phyloP scores from a whole-genome alignment of 1,284 basidiomycete species.

The Agaricales sp. region DNA sequence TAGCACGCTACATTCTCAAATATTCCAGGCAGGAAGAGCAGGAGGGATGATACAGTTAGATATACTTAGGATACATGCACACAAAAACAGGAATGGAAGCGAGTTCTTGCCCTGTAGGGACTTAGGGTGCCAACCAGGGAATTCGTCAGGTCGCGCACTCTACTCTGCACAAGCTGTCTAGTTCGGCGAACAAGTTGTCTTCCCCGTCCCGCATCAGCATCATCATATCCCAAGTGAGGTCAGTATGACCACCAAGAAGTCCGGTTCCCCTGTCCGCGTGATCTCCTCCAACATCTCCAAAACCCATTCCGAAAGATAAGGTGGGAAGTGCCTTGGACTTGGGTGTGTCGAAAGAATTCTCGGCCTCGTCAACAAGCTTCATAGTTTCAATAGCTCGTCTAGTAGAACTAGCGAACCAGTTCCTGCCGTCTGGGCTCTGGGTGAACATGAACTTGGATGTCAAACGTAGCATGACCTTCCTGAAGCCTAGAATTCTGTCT shows the following conservation, averaged over 20 bases:
- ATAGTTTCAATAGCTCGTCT: conserved; percentile 77
- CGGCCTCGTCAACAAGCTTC: conserved; percentile 74
- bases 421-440: conserved; percentile 36
- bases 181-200: conserved; percentile 57
- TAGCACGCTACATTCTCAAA: no score
- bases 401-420: conserved; percentile 52
- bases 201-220: conserved; percentile 51
- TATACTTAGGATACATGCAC: no score
- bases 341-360: conserved; percentile 63
- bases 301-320: conserved; percentile 67
- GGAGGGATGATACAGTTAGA: no score
- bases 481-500: conserved; percentile 47
- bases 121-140: no score
- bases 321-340: conserved; percentile 40
- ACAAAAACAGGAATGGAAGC: no score
- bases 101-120: no score
- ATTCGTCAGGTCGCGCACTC: conserved; percentile 30
- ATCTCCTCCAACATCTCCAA: conserved; percentile 61
- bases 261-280: conserved; percentile 61
- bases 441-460: conserved; percentile 47
- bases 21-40: no score
- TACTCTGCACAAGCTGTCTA: conserved; percentile 66
- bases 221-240: conserved; percentile 59
- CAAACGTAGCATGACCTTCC: conserved; percentile 53
- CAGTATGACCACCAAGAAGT: conserved; percentile 63